These are phyloP conservation scores for Scheffersomyces coipomensis DNA, from an alignment of 805 yeast genomes.

Conservation along the genomic window DNA sequence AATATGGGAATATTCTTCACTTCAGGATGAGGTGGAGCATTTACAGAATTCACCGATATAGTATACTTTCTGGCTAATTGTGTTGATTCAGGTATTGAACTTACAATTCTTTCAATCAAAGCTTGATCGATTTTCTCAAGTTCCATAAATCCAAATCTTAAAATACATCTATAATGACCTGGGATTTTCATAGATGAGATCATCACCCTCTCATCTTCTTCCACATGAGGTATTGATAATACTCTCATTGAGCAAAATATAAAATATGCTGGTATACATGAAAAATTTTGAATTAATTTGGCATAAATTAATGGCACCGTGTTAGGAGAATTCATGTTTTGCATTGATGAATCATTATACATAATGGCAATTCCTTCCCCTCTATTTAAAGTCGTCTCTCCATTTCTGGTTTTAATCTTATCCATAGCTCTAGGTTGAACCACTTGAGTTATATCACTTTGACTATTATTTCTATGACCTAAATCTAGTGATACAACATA, in stretches of 20 bases:
- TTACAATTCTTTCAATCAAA: conserved; percentile 18
- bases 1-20: conserved; percentile 19
- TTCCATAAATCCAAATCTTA: conserved; percentile 53
- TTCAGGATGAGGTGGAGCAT: no score
- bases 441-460: background rate
- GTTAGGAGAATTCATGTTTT: conserved; percentile 39
- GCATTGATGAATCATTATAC: conserved; percentile 36
- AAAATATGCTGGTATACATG: conserved; percentile 42
- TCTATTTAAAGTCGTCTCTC: conserved; percentile 15
- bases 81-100: conserved; percentile 15
- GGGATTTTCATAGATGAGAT: conserved; percentile 39
- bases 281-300: conserved; percentile 36
- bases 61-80: conserved; percentile 9
- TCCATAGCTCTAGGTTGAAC: background rate
- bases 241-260: conserved; percentile 44
- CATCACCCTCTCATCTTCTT: conserved; percentile 36
- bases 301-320: conserved; percentile 45
- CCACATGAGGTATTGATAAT: conserved; percentile 41
- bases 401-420: conserved; percentile 15
- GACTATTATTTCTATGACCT: background rate
- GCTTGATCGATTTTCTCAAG: conserved; percentile 18
- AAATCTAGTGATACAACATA: no score
- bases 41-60: no score
- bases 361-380: conserved; percentile 41
- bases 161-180: conserved; percentile 48